A percentile compares a stretch with the other conserved stretches of the same genome.
phyloP scores from a whole-genome alignment of 805 yeast species.

The Suhomyces sp. region DNA sequence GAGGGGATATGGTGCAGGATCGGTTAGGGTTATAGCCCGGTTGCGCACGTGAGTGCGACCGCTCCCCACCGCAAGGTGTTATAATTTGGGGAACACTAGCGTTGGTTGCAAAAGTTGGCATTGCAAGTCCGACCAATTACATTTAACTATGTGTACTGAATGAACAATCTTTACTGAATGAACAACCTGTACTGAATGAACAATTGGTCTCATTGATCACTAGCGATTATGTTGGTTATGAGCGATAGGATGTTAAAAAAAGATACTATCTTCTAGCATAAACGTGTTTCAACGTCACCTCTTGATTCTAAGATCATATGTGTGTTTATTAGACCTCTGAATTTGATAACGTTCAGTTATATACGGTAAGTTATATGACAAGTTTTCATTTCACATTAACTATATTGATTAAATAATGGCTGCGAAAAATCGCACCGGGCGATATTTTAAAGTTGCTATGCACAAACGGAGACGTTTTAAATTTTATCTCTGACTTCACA shows the following conservation, averaged over 20 bases:
- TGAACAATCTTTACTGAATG: not conserved
- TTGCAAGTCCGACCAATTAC: not conserved
- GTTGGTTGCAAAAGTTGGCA: too few species aligned
- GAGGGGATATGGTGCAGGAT: not conserved
- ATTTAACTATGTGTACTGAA: not conserved
- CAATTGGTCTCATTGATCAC: not conserved
- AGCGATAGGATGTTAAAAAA: not conserved
- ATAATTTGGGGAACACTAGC: not conserved
- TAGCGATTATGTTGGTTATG: not conserved
- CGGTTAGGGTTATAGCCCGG: constrained; percentile 2
- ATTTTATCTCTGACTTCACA: constrained; percentile 36
- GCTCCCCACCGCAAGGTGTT: not conserved
- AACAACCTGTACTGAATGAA: not conserved
- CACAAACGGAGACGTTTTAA: not conserved
- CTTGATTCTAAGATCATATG: not conserved
- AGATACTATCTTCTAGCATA: not conserved
- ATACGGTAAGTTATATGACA: not conserved
- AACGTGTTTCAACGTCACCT: not conserved
- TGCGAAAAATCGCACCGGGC: not conserved
- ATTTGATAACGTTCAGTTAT: not conserved
- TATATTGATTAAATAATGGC: not conserved
- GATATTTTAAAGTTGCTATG: not conserved
- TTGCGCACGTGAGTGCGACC: not conserved
- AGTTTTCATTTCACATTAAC: not conserved
- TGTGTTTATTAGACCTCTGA: not conserved